Percentiles rank a stretch among this genome's conserved stretches.
Evolutionary conservation across 257 asterid species (phyloP).

Genomic region (Thymus quinquecostatus): DNA sequence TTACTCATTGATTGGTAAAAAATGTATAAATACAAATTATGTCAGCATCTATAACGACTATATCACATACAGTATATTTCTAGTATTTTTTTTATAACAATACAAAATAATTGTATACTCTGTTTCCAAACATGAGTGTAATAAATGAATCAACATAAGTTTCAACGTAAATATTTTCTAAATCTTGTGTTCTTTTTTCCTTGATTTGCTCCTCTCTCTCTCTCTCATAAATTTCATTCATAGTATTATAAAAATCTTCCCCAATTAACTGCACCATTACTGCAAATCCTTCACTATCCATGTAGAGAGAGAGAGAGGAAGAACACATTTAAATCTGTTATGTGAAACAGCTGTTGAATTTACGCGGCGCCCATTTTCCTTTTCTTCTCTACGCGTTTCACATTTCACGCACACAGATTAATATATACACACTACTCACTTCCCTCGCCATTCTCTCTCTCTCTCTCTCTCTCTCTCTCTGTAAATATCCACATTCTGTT

Average conservation of each 20-base stretch:
- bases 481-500: neutral
- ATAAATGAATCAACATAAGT: neutral
- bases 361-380: constrained; percentile 20
- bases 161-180: neutral
- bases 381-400: constrained; percentile 26
- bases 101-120: neutral
- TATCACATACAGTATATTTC: neutral
- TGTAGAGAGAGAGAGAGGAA: neutral
- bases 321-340: neutral
- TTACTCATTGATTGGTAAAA: neutral
- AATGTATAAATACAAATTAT: neutral
- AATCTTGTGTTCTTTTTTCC: neutral
- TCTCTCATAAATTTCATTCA: neutral
- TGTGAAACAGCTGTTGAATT: constrained; percentile 29
- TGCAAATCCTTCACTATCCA: constrained; percentile 4
- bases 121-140: neutral
- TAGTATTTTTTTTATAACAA: too few relatives aligned
- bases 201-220: neutral
- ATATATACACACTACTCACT: constrained; percentile 17
- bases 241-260: neutral
- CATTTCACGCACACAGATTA: neutral
- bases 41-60: constrained; percentile 12
- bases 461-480: neutral
- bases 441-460: neutral
- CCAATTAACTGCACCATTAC: constrained; percentile 23